Evolutionary conservation across 805 yeast genomes (phyloP).

Genomic region (Nakazawaea wickerhamii): DNA sequence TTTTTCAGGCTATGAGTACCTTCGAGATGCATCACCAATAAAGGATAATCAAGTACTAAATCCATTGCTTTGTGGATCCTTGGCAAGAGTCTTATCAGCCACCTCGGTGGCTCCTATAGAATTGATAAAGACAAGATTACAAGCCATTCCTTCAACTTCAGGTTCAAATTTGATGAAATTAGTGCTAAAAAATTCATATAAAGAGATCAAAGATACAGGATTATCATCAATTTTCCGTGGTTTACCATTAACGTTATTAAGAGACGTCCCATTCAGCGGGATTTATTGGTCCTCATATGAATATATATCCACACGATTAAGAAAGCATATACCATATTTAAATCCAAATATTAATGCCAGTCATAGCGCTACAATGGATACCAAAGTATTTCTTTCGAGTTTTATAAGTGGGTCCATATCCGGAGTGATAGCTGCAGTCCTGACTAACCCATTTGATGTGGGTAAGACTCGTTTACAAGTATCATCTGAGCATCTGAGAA

Average conservation of each 20-base stretch:
- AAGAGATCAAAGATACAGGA: conserved; percentile 53
- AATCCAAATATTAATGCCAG: neutral
- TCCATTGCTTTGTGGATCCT: conserved; percentile 80
- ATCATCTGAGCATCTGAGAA: conserved; percentile 34
- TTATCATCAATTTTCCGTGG: conserved; percentile 72
- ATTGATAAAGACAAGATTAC: conserved; percentile 79
- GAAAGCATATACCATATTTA: conserved; percentile 18
- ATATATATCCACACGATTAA: conserved; percentile 27
- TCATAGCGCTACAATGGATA: conserved; percentile 17
- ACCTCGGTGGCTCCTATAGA: conserved; percentile 85
- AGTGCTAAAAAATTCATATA: conserved; percentile 25
- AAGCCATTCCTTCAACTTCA: conserved; percentile 64
- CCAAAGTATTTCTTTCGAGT: conserved; percentile 47
- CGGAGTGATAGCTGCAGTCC: conserved; percentile 79
- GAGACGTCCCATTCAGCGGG: conserved; percentile 96
- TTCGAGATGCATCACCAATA: conserved; percentile 70
- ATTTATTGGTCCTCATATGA: conserved; percentile 92
- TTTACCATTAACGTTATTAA: conserved; percentile 81
- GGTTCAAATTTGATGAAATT: conserved; percentile 38
- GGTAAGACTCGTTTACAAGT: conserved; percentile 92
- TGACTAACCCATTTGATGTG: conserved; percentile 94
- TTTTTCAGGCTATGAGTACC: conserved; percentile 86
- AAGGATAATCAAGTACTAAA: conserved; percentile 37
- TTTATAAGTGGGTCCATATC: conserved; percentile 80
- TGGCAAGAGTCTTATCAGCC: conserved; percentile 81